Percentiles rank a stretch among this genome's conserved stretches.
Conservation (phyloP, 2,329 filamentous ascomycete genomes). For the Rutstroemia sp. region DNA sequence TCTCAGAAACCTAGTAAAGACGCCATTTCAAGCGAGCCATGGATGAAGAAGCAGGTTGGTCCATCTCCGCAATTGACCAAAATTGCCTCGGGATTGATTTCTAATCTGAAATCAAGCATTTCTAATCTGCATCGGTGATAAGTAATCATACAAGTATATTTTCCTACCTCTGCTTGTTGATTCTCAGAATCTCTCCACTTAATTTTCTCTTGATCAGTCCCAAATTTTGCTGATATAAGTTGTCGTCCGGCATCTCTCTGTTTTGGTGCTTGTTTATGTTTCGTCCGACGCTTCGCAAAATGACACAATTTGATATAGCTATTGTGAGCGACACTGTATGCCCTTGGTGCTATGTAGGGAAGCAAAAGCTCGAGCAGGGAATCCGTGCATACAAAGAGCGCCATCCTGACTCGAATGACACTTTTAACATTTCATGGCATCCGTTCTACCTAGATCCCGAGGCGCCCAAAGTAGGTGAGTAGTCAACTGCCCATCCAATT, state of each 20-base stretch:
- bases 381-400: constrained; percentile 58
- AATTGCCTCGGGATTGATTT: not conserved
- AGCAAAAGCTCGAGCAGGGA: constrained; percentile 64
- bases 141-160: constrained; percentile 1
- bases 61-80: not conserved
- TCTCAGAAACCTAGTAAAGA: too few relatives aligned
- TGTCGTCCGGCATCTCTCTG: not conserved
- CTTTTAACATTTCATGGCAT: constrained; percentile 66
- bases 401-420: constrained; percentile 56
- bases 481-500: constrained; percentile 17
- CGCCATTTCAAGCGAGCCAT: too few relatives aligned
- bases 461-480: constrained; percentile 43
- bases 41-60: too few relatives aligned
- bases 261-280: constrained; percentile 16
- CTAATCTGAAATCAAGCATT: not conserved
- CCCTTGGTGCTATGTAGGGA: constrained; percentile 39
- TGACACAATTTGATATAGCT: constrained; percentile 71
- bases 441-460: constrained; percentile 75
- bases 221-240: not conserved
- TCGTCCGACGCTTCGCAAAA: constrained; percentile 32
- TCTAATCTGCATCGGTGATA: not conserved
- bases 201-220: not conserved
- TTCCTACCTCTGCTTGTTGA: not conserved
- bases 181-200: not conserved
- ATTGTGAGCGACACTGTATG: constrained; percentile 70